Evolutionary conservation across 2,329 filamentous ascomycete species (phyloP).

Genomic region (Talaromyces sp.): DNA sequence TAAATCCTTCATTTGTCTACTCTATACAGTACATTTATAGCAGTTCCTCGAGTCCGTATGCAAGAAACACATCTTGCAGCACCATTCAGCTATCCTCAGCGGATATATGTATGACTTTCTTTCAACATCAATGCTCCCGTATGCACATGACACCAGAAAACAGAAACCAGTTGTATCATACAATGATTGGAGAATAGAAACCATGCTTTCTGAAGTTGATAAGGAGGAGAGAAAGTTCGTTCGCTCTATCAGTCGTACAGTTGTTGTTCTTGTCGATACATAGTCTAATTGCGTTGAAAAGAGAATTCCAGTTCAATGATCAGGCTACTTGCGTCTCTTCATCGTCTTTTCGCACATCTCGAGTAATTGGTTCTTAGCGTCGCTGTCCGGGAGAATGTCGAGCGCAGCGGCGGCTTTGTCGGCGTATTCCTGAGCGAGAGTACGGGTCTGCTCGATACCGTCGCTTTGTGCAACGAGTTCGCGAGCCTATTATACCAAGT

Average conservation of each 20-base stretch:
- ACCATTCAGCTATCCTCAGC: background rate
- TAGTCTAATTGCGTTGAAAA: background rate
- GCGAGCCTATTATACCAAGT: slow-evolving; percentile 62
- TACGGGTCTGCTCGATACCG: slow-evolving; percentile 87
- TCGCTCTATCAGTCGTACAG: background rate
- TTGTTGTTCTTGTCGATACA: background rate
- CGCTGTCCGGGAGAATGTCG: slow-evolving; percentile 80
- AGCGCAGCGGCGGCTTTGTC: slow-evolving; percentile 86
- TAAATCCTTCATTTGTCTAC: background rate
- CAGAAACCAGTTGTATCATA: background rate
- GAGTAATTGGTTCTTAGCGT: slow-evolving; percentile 84
- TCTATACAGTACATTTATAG: background rate
- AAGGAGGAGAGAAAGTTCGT: background rate
- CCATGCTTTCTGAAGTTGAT: background rate
- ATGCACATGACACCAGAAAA: background rate
- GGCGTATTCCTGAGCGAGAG: slow-evolving; percentile 84
- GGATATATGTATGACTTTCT: background rate
- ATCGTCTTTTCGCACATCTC: slow-evolving; percentile 94
- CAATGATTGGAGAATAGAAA: background rate
- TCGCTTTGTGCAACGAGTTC: slow-evolving; percentile 78
- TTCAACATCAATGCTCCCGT: background rate
- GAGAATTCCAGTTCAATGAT: background rate
- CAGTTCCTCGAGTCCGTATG: background rate
- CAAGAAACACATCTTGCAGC: background rate
- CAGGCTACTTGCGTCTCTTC: slow-evolving; percentile 71